These are phyloP conservation scores for Ogataea zsoltii DNA, from an alignment of 805 yeast species.

Conservation along the genomic window DNA sequence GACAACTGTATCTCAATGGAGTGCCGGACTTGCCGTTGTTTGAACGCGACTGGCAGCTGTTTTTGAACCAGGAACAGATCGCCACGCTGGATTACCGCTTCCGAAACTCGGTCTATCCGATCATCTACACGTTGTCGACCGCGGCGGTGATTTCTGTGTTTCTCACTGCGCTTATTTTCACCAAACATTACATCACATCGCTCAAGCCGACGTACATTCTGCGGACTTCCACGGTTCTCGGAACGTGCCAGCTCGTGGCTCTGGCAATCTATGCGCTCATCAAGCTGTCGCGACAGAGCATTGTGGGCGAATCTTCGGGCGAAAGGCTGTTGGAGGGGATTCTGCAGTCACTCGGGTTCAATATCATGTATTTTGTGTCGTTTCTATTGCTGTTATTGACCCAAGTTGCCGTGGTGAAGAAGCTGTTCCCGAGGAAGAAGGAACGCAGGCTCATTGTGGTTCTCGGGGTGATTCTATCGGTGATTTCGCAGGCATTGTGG, in stretches of 20 bases:
- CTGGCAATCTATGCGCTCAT: slow-evolving; percentile 49
- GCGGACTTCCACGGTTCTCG: slow-evolving; percentile 49
- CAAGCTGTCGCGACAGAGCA: slow-evolving; percentile 48
- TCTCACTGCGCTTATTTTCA: slow-evolving; percentile 60
- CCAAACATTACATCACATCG: slow-evolving; percentile 52
- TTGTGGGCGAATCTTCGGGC: slow-evolving; percentile 43
- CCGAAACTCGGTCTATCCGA: slow-evolving; percentile 58
- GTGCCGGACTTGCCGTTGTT: slow-evolving; percentile 43
- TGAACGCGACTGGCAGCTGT: slow-evolving; percentile 49
- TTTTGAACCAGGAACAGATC: slow-evolving; percentile 32
- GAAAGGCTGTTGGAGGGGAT: slow-evolving; percentile 45
- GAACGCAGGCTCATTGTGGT: slow-evolving; percentile 66
- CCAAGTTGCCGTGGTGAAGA: slow-evolving; percentile 71
- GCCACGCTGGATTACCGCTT: slow-evolving; percentile 40
- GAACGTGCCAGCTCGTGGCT: slow-evolving; percentile 55
- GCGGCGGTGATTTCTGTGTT: slow-evolving; percentile 67
- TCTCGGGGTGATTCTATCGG: slow-evolving; percentile 54
- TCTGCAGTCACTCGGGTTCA: slow-evolving; percentile 46
- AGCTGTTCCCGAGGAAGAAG: slow-evolving; percentile 63
- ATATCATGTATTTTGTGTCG: slow-evolving; percentile 57
- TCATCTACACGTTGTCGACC: slow-evolving; percentile 60
- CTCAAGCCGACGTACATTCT: slow-evolving; percentile 58
- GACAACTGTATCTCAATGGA: slow-evolving; percentile 16
- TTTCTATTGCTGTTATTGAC: slow-evolving; percentile 60
- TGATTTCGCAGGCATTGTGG: slow-evolving; percentile 67